These are phyloP conservation scores for Colletotrichum plurivorum DNA, from an alignment of 2,329 filamentous ascomycete species.

Conservation along the genomic window DNA sequence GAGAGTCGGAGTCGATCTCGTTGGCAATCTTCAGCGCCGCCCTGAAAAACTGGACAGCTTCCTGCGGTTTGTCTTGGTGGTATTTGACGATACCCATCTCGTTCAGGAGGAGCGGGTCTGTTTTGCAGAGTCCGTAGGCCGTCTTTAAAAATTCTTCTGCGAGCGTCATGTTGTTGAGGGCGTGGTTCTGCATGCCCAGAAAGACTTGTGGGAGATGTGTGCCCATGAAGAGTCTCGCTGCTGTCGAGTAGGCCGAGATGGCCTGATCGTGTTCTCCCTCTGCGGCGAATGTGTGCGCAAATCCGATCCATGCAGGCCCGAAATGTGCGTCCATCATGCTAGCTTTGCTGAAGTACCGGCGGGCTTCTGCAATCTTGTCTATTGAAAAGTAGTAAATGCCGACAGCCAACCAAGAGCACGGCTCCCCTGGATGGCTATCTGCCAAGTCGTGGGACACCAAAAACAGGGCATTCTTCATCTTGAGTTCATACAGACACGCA, in stretches of 20 bases:
- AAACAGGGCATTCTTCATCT: constrained; percentile 89
- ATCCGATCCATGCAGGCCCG: constrained; percentile 97
- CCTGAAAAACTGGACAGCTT: constrained; percentile 83
- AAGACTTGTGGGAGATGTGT: constrained; percentile 97
- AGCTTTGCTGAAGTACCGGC: constrained; percentile 96
- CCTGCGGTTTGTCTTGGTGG: constrained; percentile 84
- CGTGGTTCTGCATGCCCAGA: constrained; percentile 97
- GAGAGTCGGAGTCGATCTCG: constrained; percentile 85
- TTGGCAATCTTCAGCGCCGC: constrained; percentile 83
- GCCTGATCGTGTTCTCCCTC: constrained; percentile 99
- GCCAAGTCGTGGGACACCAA: constrained; percentile 93
- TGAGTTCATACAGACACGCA: constrained; percentile 90
- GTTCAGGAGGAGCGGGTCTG: constrained; percentile 91
- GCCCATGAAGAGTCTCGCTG: constrained; percentile 93
- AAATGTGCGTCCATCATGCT: constrained; percentile 98
- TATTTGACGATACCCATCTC: constrained; percentile 98
- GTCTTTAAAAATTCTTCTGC: constrained; percentile 96
- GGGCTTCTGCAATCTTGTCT: constrained; percentile 90
- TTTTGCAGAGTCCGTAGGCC: constrained; percentile 85
- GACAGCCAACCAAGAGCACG: constrained; percentile 93
- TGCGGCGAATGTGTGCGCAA: constrained; percentile 97
- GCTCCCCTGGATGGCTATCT: constrained; percentile 91
- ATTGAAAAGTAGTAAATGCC: constrained; percentile 95
- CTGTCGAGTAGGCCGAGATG: constrained; percentile 97
- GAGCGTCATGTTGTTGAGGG: constrained; percentile 92